Base-by-base conservation (phyloP, 208 protist species). In the Wallacemonas sp. region DNA sequence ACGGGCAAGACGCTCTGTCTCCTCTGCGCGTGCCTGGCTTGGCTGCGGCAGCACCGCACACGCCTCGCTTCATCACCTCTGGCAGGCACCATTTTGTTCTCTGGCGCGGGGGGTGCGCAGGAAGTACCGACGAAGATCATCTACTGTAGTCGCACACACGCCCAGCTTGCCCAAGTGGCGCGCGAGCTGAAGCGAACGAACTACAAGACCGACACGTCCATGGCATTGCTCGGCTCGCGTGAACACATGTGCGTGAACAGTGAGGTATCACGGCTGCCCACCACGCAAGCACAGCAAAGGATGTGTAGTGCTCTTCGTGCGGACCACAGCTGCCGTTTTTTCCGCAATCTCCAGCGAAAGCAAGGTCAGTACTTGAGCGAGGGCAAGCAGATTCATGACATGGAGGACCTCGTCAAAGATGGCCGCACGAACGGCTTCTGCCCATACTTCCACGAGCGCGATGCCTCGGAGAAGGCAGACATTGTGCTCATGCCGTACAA, bases 401-500 rank as follows among this genome's bases (percentile, higher is more conserved):
- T 99, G 77, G 97, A 99, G 62, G 97, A 99, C 68, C 69, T 99
- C 4, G 77, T 96, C 17, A 60, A 58, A 24, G 72, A 90, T 27
- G 95, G 93, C 2, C 63, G 68, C 5, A 75, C 75, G 17, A 64
- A 65, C 27, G 77, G 68, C 15, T 94, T 97, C 66, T 99, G 98
- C 74, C 97, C 98, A 14, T 99, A 98, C 69, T 99, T 88, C 80
- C 82, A 88, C 15, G 79, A 96, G 38, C 84, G 95, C 22, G 93
- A 97, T 17, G 66, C 77, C 11, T 55, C 87, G 28, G 82, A 84
- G 26, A 75, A 71, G 4, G 90, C 98, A 4, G 91, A 99, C 59
- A 62, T 99, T n/a, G 79, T 99, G 2, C 97, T 99, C 62, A 81
- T 98, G 79, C 98, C 98, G 19, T 99, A 99, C 82, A 99, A 99